These are phyloP conservation scores for Starmerella vitae DNA, from an alignment of 805 yeast species.

Conservation along the genomic window DNA sequence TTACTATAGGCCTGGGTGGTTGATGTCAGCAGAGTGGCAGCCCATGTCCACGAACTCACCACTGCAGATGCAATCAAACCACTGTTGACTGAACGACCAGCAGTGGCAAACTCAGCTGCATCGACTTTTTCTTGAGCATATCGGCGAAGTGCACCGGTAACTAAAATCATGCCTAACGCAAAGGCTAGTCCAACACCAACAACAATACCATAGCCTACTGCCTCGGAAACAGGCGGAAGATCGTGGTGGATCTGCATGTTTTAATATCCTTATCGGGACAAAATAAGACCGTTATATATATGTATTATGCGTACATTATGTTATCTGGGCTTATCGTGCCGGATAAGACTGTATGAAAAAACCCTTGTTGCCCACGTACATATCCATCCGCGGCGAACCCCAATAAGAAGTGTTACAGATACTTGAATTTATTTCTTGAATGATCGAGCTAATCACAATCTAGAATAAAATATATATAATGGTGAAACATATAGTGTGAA, in stretches of 20 bases:
- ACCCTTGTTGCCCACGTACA: conserved; percentile 7
- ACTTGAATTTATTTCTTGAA: no score
- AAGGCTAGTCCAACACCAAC: conserved; percentile 65
- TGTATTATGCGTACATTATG: no score
- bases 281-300: no score
- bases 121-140: conserved; percentile 79
- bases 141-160: conserved; percentile 56
- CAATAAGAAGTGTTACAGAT: no score
- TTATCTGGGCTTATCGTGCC: no score
- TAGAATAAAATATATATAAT: no score
- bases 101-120: conserved; percentile 88
- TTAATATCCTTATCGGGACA: no score
- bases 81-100: conserved; percentile 77
- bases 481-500: no score
- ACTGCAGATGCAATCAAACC: conserved; percentile 83
- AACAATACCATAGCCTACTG: conserved; percentile 78
- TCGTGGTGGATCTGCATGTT: conserved; percentile 1
- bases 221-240: conserved; percentile 41
- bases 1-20: conserved; percentile 64
- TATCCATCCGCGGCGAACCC: conserved; percentile 7
- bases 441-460: no score
- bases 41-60: conserved; percentile 90
- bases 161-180: conserved; percentile 62
- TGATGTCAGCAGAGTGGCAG: conserved; percentile 62
- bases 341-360: conserved; percentile 1